Evolutionary conservation across 805 yeast species (phyloP), one percentile per base, ranked within the genome.

Genomic region (Candida loeiensis): DNA sequence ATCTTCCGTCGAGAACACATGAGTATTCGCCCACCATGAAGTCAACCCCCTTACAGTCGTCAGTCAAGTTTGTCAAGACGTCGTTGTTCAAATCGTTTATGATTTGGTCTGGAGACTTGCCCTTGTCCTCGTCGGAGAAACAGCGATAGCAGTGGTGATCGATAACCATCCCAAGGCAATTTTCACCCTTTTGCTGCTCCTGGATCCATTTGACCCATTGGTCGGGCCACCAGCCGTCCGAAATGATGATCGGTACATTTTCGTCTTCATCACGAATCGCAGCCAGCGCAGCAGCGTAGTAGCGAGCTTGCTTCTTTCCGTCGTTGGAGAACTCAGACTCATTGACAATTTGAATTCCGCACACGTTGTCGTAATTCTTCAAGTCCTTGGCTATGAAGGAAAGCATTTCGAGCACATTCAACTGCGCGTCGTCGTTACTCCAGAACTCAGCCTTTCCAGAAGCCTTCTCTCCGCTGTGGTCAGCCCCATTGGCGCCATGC

Each of bases 221-320:
- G 47, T 76, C 75, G 4, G 93, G 76, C 81, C 88, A 82, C 98
- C 98, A 93, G 3, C 95, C 95, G 57, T 91, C 98, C 2, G 96
- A 86, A 25, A 91, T 84, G 13, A 85, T 65, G 4, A 91, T 68
- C 0, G 96, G 96, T 24, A 88, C 61, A 2, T 60, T 60, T 1
- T 58, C 35, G 54, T 86, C 83, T 12, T 69, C 65, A 15, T 60
- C 56, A 21, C 91, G 69, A 31, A 91, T 81, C 29, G 73, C 71
- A 24, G 69, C 66, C 26, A 79, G 65, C 0, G 95, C 95, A 14
- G 75, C 73, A 7, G 70, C 52, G 56, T 90, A 90, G 59, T 82
- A 91, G 45, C 72, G 67, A 53, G 82, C 87, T 17, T 63, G 63
- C 25, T 58, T 60, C 7, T 76, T 77, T 8, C 71, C 65, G 39